Base-by-base conservation (phyloP, 352 stramenopile genomes). In the Blastocystis sp. region DNA sequence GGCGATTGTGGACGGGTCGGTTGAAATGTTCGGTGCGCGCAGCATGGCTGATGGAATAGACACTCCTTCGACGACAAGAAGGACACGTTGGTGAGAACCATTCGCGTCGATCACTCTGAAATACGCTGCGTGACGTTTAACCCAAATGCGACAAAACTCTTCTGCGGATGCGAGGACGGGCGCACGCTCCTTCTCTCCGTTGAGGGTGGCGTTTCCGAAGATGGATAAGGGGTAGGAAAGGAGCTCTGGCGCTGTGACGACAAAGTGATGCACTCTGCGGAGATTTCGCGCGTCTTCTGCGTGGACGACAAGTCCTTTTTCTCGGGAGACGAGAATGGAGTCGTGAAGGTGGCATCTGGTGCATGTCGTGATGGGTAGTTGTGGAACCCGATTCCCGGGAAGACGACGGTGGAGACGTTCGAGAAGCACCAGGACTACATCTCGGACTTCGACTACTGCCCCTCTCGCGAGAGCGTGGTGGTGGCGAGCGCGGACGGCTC, bases 361-460 rank as follows among this genome's bases (percentile, higher is more conserved):
- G 23, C 17, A 23, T 38, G 14, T 28, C 19, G 28, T 53, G 59
- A 40, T 59, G 21, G 11, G 48, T 88, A 88, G 78, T 34, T 88
- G 60, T 88, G 78, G 78, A 61, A 88, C 76, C 64, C 67, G 19
- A 11, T 64, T 28, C 40, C 64, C n/a, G 28, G 62, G 17, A 69
- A 79, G n/a, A 60, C 40, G 38, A 53, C 56, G 11, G 43, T 60
- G 5, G 56, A 62, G 38, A 76, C 21, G 3, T 79, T 88, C 19
- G 66, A 69, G 23, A 69, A 88, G 17, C 64, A 88, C 53, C 64
- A 88, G 52, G 78, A 88, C 28, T 88, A 77, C 56, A 88, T 88
- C 66, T 88, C 78, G 2, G 78, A 45, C 34, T 88, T 88, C 60
- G 78, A 38, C 4, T 88, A 88, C 52, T 69, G 66, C 48, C n/a